These are phyloP conservation scores for Hortaea sp. DNA, from an alignment of 2,329 filamentous ascomycete genomes.

Conservation along the genomic window DNA sequence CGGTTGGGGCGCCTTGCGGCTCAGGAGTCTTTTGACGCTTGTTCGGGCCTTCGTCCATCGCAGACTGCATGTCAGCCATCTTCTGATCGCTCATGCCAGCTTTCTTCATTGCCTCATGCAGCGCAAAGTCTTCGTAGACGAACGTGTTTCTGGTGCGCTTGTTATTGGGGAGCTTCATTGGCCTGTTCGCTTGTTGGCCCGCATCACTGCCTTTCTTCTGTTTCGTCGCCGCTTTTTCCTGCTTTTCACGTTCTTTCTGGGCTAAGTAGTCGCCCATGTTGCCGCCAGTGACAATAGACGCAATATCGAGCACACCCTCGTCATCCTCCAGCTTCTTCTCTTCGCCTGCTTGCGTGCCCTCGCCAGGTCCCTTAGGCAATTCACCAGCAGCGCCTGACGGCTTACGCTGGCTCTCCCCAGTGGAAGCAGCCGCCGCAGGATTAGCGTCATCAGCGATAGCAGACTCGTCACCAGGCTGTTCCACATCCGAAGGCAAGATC, in stretches of 20 bases:
- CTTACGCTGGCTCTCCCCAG: conserved; percentile 36
- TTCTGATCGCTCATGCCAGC: conserved; percentile 37
- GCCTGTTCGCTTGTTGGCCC: conserved; percentile 50
- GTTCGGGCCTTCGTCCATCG: conserved; percentile 38
- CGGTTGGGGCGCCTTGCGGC: conserved; percentile 20
- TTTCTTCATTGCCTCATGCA: conserved; percentile 44
- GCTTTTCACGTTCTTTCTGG: conserved; percentile 72
- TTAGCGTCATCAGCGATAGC: conserved; percentile 34
- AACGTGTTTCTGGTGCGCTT: conserved; percentile 62
- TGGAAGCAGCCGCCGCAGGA: conserved; percentile 47
- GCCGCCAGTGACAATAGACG: conserved; percentile 72
- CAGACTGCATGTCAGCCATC: conserved; percentile 42
- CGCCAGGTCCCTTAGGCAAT: conserved; percentile 43
- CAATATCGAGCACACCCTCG: conserved; percentile 73
- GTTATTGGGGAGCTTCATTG: conserved; percentile 57
- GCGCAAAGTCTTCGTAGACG: conserved; percentile 58
- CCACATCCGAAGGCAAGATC: conserved; percentile 45
- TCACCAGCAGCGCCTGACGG: conserved; percentile 30
- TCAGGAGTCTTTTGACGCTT: conserved; percentile 31
- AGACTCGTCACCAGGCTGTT: conserved; percentile 41
- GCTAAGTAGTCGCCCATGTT: conserved; percentile 68
- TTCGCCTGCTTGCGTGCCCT: conserved; percentile 46
- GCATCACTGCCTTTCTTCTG: conserved; percentile 38
- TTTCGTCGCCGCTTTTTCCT: conserved; percentile 50
- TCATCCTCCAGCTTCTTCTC: conserved; percentile 43